These are phyloP conservation scores for Rhizoctonia solani DNA, from an alignment of 1,284 basidiomycete genomes.

Conservation along the genomic window DNA sequence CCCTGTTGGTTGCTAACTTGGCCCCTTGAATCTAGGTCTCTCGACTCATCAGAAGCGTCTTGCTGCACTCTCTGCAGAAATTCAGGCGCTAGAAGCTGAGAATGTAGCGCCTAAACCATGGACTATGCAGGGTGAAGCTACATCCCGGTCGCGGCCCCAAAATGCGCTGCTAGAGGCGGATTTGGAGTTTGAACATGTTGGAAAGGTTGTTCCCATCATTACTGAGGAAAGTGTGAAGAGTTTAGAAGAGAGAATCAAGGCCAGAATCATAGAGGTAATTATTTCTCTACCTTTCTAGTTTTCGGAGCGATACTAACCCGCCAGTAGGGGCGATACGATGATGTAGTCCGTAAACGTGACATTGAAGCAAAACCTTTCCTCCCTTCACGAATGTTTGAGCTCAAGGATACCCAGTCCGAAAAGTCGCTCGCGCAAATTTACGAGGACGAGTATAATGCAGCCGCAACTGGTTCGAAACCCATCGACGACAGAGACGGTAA, in stretches of 20 bases:
- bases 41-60: conserved; percentile 69
- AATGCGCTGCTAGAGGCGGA: conserved; percentile 94
- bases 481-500: conserved; percentile 86
- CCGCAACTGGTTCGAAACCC: conserved; percentile 50
- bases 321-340: conserved; percentile 77
- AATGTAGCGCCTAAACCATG: conserved; percentile 80
- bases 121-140: conserved; percentile 92
- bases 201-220: conserved; percentile 85
- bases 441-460: conserved; percentile 85
- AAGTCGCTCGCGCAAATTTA: conserved; percentile 96
- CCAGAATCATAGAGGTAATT: conserved; percentile 76
- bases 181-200: conserved; percentile 89
- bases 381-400: conserved; percentile 86
- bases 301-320: not conserved
- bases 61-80: conserved; percentile 65
- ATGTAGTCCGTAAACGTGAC: conserved; percentile 81
- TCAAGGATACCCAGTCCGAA: conserved; percentile 85
- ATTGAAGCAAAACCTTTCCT: conserved; percentile 87
- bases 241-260: conserved; percentile 92
- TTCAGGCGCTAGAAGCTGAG: conserved; percentile 67
- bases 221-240: conserved; percentile 85
- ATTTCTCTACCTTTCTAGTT: not conserved
- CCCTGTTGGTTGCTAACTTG: conserved; percentile 37
- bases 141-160: conserved; percentile 78
- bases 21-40: conserved; percentile 47